Conservation (phyloP, 768 basidiomycete genomes). For the Crucibulum laeve region DNA sequence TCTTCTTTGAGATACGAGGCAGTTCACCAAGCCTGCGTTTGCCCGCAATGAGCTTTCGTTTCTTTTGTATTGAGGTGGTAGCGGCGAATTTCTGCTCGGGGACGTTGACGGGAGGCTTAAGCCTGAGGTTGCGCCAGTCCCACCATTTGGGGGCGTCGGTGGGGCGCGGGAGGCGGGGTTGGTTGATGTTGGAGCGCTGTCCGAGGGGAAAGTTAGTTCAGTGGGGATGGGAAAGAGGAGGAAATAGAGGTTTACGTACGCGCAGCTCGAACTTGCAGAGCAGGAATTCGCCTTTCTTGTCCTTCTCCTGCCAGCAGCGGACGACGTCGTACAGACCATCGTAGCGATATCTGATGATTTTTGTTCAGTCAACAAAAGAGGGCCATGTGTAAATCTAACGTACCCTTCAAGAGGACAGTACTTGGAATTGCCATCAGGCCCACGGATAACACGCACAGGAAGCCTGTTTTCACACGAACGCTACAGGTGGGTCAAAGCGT, state of each 20-base stretch:
- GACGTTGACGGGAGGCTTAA: background rate
- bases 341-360: slow-evolving; percentile 5
- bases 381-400: background rate
- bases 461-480: background rate
- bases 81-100: background rate
- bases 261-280: slow-evolving; percentile 3
- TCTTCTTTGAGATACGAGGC: background rate
- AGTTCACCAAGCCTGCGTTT: background rate
- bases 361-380: background rate
- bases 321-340: slow-evolving; percentile 6
- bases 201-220: background rate
- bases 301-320: background rate
- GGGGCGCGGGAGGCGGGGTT: background rate
- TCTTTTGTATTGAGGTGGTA: background rate
- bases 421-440: slow-evolving; percentile 1
- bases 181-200: background rate
- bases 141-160: background rate
- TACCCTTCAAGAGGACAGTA: slow-evolving; percentile 4
- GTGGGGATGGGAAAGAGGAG: background rate
- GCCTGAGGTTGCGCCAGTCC: background rate
- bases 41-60: background rate
- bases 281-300: background rate
- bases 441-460: slow-evolving; percentile 7
- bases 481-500: background rate
- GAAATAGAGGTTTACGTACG: background rate